Conservation (phyloP, 192 early-diverging fungal genomes). For the Podila minutissima region DNA sequence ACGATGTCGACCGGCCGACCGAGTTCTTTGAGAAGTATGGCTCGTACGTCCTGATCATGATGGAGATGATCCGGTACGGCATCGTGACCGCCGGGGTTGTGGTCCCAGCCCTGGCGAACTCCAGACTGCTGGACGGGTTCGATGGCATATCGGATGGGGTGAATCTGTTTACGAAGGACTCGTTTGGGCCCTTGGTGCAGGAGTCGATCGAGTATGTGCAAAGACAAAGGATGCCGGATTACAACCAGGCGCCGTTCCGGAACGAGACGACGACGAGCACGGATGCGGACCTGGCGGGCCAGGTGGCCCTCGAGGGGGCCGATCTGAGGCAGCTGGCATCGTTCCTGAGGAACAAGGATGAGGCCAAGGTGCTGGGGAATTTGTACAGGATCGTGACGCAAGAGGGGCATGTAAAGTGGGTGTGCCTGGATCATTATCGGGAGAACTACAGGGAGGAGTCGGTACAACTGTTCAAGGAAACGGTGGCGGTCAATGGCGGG, state of each 20-base stretch:
- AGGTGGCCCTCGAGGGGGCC: conserved; percentile 2
- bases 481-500: conserved; percentile 11
- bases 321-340: conserved; percentile 11
- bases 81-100: conserved; percentile 15
- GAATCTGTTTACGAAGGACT: not conserved
- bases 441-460: not conserved
- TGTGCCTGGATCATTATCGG: conserved; percentile 30
- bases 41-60: conserved; percentile 9
- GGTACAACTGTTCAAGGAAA: conserved; percentile 10
- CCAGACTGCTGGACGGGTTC: not conserved
- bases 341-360: conserved; percentile 12
- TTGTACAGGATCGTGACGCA: conserved; percentile 18
- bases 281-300: not conserved
- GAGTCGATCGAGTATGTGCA: conserved; percentile 23
- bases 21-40: conserved; percentile 32
- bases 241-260: not conserved
- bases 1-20: conserved; percentile 21
- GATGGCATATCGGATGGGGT: not conserved
- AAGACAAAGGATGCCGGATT: not conserved
- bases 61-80: conserved; percentile 40
- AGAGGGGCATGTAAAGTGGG: conserved; percentile 29
- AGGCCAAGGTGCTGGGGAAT: conserved; percentile 5
- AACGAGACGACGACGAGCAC: not conserved
- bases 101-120: conserved; percentile 14
- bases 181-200: conserved; percentile 1